Percentiles rank a stretch among this genome's conserved stretches.
Evolutionary conservation across 2,329 filamentous ascomycete genomes (phyloP).

Genomic region (Chaetomiaceae sp.): DNA sequence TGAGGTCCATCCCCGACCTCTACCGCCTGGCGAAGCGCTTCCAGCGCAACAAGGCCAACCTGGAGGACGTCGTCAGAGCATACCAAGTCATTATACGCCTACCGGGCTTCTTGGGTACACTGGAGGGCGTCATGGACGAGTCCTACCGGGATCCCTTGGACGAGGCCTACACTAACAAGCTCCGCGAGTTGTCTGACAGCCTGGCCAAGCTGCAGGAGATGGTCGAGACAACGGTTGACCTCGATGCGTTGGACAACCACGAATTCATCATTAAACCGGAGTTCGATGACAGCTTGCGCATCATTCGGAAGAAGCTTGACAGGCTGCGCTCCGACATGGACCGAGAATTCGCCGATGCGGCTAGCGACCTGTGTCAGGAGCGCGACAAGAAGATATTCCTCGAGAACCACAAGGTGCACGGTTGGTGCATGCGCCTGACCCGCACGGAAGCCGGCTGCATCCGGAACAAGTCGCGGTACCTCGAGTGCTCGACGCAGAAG

Average conservation of each 20-base stretch:
- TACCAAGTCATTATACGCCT: constrained; percentile 93
- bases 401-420: constrained; percentile 91
- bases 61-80: constrained; percentile 91
- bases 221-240: constrained; percentile 96
- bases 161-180: constrained; percentile 75
- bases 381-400: constrained; percentile 98
- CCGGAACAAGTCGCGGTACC: constrained; percentile 81
- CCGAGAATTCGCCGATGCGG: constrained; percentile 68
- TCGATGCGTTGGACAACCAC: constrained; percentile 91
- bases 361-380: constrained; percentile 79
- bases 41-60: constrained; percentile 79
- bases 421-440: constrained; percentile 93
- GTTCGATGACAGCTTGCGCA: constrained; percentile 80
- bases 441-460: constrained; percentile 88
- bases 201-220: constrained; percentile 88
- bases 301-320: constrained; percentile 89
- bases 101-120: constrained; percentile 79
- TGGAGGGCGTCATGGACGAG: constrained; percentile 95
- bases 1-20: constrained; percentile 87
- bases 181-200: constrained; percentile 69
- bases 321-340: constrained; percentile 78
- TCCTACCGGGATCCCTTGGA: constrained; percentile 83
- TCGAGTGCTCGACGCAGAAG: constrained; percentile 96
- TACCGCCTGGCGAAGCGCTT: constrained; percentile 93
- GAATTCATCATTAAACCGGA: constrained; percentile 99